Percentiles rank a stretch among this genome's conserved stretches.
Evolutionary conservation across 129 eudicot genomes (phyloP).

Genomic region (Artemisia argyi): DNA sequence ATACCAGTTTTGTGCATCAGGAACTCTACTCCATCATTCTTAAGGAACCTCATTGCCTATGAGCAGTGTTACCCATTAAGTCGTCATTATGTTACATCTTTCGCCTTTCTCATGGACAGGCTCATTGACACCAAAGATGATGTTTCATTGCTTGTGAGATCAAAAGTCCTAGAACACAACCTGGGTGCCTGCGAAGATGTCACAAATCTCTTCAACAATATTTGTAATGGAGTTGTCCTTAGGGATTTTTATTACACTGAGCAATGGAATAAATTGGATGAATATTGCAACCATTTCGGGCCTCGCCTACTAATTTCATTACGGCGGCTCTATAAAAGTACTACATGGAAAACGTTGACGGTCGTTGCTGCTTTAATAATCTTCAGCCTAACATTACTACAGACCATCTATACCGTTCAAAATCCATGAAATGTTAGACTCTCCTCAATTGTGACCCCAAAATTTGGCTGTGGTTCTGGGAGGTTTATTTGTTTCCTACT

Average conservation of each 20-base stretch:
- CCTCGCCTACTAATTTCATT: slow-evolving; percentile 16
- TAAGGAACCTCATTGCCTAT: no score
- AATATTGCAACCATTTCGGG: slow-evolving; percentile 16
- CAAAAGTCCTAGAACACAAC: slow-evolving; percentile 23
- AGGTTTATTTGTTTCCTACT: no score
- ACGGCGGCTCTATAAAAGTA: slow-evolving; percentile 11
- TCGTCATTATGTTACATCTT: no score
- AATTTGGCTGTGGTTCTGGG: no score
- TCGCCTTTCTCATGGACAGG: no score
- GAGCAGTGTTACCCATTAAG: no score
- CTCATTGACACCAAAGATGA: slow-evolving; percentile 21
- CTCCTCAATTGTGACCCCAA: no score
- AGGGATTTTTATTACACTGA: slow-evolving; percentile 15
- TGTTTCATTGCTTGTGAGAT: slow-evolving; percentile 25
- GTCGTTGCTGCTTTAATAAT: slow-evolving; percentile 1
- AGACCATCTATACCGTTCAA: no score
- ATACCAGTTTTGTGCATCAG: slow-evolving; percentile 16
- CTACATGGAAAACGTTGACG: slow-evolving; percentile 25
- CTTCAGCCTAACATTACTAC: no score
- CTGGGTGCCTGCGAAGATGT: slow-evolving; percentile 27
- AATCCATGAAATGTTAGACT: no score
- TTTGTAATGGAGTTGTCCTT: slow-evolving; percentile 22
- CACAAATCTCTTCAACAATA: slow-evolving; percentile 23
- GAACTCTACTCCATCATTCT: no score
- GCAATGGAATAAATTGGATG: slow-evolving; percentile 4